Evolutionary conservation across 768 basidiomycete species (phyloP), one percentile per base, ranked within the genome.

Genomic region (Mycena vulgaris): DNA sequence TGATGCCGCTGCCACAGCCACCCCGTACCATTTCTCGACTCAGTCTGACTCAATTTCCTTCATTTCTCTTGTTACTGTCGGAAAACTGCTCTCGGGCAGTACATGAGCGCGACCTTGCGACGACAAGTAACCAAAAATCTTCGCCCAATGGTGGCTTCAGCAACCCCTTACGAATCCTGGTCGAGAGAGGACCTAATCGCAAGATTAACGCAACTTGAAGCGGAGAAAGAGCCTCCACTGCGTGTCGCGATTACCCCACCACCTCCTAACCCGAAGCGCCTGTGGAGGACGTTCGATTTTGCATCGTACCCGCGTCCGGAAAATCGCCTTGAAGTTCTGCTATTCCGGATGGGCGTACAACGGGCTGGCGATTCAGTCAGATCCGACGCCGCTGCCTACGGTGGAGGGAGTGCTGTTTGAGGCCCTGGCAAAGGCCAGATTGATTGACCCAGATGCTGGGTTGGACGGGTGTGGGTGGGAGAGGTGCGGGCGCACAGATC

Each of bases 321-420:
- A 98, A 82, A 95, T 99, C 69, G 98, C 98, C 1, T 84, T 99
- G 61, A 93, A 95, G 76, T 95, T 99, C 78, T 93, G 90, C 77
- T 99, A 98, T 76, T 90, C 95, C 49, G 97, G 97, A 17, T 93
- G 92, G 89, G 93, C 94, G 30, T 98, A 97, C 78, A 91, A 92
- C 63, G 98, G 97, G 16, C 87, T 99, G 48, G 95, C 96, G 0
- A 90, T 89, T 77, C 98, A 99, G 78, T 77, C 83, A 40, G 86
- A 84, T 31, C 85, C 87, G 9, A 93, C 92, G 1, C 90, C 93
- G 9, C 80, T 96, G 11, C 95, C 95, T 8, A 97, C 97, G 0
- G 98, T 99, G 10, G 98, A 99, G 79, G 92, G 89, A 19, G 93
- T 94, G 6, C 80, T 99, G 25, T 93, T 95, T 67, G 87, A 88